Conservation (phyloP, 148 eudicot species). For the Rhododendron molle region DNA sequence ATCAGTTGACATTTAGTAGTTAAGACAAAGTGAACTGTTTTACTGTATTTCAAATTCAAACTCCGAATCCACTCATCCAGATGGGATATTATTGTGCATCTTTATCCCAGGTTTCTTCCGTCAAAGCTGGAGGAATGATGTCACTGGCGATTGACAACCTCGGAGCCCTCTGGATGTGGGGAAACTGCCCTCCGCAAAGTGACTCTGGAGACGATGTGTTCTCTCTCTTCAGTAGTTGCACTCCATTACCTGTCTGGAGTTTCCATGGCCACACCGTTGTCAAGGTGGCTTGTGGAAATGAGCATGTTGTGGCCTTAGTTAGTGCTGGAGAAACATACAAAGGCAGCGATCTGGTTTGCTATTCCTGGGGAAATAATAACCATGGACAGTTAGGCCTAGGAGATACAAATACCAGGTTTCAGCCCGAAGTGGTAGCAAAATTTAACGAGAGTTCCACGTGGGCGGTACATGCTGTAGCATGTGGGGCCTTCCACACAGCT, state of each 20-base stretch:
- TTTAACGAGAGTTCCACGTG: constrained; percentile 48
- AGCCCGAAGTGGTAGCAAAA: constrained; percentile 44
- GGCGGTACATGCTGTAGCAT: constrained; percentile 63
- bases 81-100: not conserved
- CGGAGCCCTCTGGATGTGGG: constrained; percentile 90
- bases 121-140: constrained; percentile 96
- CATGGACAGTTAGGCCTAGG: constrained; percentile 89
- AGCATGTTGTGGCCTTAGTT: constrained; percentile 77
- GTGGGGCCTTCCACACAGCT: constrained; percentile 79
- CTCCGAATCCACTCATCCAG: not conserved
- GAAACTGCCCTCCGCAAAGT: constrained; percentile 63
- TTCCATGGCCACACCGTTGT: constrained; percentile 82
- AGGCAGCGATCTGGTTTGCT: constrained; percentile 67
- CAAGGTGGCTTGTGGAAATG: constrained; percentile 91
- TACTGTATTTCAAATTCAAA: not conserved
- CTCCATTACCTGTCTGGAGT: constrained; percentile 54
- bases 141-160: constrained; percentile 72
- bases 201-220: constrained; percentile 30
- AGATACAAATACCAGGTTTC: constrained; percentile 49
- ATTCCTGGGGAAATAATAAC: constrained; percentile 74
- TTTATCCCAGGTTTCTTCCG: constrained; percentile 45
- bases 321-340: constrained; percentile 51
- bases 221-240: constrained; percentile 31
- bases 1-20: not conserved
- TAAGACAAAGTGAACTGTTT: not conserved